phyloP scores from a whole-genome alignment of 371 early-diverging fungal genomes.

The Apophysomyces elegans region DNA sequence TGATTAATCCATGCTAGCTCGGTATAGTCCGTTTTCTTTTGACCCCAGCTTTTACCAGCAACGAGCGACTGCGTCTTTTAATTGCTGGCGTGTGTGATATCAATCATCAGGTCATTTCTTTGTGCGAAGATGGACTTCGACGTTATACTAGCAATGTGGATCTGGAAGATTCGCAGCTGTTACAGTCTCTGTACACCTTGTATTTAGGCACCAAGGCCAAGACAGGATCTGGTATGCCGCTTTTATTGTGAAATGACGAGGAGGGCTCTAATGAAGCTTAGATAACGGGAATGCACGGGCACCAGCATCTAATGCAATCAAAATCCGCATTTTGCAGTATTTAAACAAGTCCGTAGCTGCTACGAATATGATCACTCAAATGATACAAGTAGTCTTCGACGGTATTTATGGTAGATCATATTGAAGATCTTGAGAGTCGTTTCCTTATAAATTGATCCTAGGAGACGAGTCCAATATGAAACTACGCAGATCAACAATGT shows the following conservation, averaged over 20 bases:
- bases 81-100: constrained; percentile 69
- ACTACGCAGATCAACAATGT: constrained; percentile 75
- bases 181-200: constrained; percentile 66
- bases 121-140: constrained; percentile 77
- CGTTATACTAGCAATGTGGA: constrained; percentile 63
- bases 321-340: constrained; percentile 66
- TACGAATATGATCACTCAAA: constrained; percentile 64
- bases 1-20: constrained; percentile 23
- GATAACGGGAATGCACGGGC: constrained; percentile 32
- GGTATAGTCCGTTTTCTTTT: constrained; percentile 47
- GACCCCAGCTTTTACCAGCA: constrained; percentile 49
- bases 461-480: constrained; percentile 66
- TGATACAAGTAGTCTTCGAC: constrained; percentile 81
- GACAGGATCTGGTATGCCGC: constrained; percentile 12
- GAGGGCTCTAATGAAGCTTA: background rate
- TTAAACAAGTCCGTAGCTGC: constrained; percentile 68
- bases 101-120: constrained; percentile 66
- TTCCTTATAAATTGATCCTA: constrained; percentile 16
- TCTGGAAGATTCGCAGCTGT: constrained; percentile 56
- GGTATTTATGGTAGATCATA: constrained; percentile 66
- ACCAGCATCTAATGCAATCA: constrained; percentile 59
- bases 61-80: constrained; percentile 63
- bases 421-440: background rate
- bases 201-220: constrained; percentile 58
- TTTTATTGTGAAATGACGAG: background rate